Conservation (phyloP, 2,329 filamentous ascomycete species). For the Aspergillus ruber region DNA sequence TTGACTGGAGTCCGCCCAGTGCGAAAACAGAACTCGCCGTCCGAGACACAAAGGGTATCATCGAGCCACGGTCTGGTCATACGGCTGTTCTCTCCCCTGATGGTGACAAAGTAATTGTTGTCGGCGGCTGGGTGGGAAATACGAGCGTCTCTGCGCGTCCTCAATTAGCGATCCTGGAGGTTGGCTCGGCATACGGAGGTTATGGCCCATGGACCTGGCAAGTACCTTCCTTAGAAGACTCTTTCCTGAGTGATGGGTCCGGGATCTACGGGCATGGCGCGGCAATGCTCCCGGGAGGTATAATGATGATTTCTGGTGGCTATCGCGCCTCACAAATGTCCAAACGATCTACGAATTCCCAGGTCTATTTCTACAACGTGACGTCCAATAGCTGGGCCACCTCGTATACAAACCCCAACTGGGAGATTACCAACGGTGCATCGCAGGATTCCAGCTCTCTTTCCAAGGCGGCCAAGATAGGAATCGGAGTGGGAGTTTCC, state of each 20-base stretch:
- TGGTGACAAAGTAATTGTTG: conserved; percentile 67
- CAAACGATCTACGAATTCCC: conserved; percentile 39
- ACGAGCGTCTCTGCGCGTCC: conserved; percentile 68
- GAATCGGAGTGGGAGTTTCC: conserved; percentile 60
- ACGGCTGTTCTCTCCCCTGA: conserved; percentile 75
- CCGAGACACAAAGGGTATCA: conserved; percentile 36
- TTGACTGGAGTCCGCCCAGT: conserved; percentile 42
- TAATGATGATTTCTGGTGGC: conserved; percentile 58
- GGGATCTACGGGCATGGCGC: conserved; percentile 59
- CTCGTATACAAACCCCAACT: conserved; percentile 48
- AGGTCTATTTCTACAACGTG: conserved; percentile 54
- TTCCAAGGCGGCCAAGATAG: conserved; percentile 43
- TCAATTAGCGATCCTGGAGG: conserved; percentile 68
- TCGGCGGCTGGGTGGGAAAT: conserved; percentile 91
- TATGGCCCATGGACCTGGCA: conserved; percentile 40
- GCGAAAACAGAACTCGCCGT: conserved; percentile 53
- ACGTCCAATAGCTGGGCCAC: conserved; percentile 55
- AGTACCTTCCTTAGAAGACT: conserved; percentile 30
- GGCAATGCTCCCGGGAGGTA: conserved; percentile 53
- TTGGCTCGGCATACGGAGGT: conserved; percentile 66
- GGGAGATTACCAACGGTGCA: conserved; percentile 8
- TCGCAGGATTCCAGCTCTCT: conserved; percentile 14
- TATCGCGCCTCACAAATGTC: conserved; percentile 45
- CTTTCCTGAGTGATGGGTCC: conserved; percentile 35
- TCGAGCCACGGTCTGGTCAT: conserved; percentile 84